Evolutionary conservation across 2,329 filamentous ascomycete genomes (phyloP), one percentile per base, ranked within the genome.

Genomic region (Fusarium staphyleae): DNA sequence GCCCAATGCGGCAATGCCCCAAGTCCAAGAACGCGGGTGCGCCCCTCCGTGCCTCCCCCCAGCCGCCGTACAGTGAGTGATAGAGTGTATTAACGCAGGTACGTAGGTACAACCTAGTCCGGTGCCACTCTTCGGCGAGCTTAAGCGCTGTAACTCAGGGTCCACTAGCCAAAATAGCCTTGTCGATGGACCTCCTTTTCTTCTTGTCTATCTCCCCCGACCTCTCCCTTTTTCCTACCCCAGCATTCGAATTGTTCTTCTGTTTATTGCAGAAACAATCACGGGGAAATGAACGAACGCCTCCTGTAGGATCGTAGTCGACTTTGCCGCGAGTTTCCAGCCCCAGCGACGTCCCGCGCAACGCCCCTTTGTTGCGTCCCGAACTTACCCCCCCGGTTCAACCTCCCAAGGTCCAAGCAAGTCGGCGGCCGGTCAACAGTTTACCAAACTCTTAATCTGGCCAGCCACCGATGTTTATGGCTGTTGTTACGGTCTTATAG

Each of bases 161-260:
- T 53, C 55, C 65, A 33, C 59, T 57, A 57, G 52, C 48, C 46
- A 36, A 49, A 52, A 57, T 48, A 41, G 56, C 47, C 54, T 48
- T 54, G 44, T 63, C 49, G 51, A 67, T 58, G 55, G 56, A 57
- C 63, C 65, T 67, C 65, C 65, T 67, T 67, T 67, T 67, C 50
- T 35, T 47, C 40, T 49, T 56, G 43, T 48, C 46, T 24, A 24
- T 24, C 40, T 29, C 22, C 42, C 56, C 66, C 57, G 57, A 54
- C 61, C 63, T 68, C 63, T 56, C 52, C 57, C 7, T 55, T 49
- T 57, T 56, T 45, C 36, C 29, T 41, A 45, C 40, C 46, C 54
- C 39, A 52, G 54, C 29, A 37, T 48, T 35, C 42, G 49, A 14
- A 37, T 39, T 39, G 43, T 43, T 47, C 28, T 62, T 55, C 18